These are phyloP conservation scores for Clitopilus passeckerianus DNA, from an alignment of 768 basidiomycete species.

Conservation along the genomic window DNA sequence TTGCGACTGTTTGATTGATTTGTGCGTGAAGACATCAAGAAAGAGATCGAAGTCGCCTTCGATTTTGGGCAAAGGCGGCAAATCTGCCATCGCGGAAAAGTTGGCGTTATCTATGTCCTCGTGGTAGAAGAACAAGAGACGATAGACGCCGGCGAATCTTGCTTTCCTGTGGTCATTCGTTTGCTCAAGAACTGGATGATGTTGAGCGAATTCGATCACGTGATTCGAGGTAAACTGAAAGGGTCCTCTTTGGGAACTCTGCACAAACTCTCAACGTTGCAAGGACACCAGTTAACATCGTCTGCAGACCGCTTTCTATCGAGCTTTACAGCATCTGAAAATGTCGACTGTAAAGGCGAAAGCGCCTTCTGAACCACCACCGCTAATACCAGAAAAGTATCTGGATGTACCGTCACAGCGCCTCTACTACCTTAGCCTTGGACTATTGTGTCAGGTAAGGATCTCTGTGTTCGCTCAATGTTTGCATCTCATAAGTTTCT, in stretches of 20 bases:
- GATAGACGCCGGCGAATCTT: neutral
- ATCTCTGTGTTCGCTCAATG: neutral
- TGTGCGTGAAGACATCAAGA: slow-evolving; percentile 56
- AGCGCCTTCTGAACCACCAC: slow-evolving; percentile 12
- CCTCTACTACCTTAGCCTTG: slow-evolving; percentile 72
- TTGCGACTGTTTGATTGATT: slow-evolving; percentile 24
- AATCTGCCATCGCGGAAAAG: slow-evolving; percentile 11
- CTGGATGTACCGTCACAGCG: slow-evolving; percentile 77
- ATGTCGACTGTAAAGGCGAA: slow-evolving; percentile 16
- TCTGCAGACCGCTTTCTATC: neutral
- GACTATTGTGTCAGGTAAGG: slow-evolving; percentile 70
- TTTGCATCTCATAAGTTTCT: slow-evolving; percentile 4
- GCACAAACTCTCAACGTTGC: neutral
- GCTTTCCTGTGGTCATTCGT: neutral
- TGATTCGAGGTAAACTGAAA: neutral
- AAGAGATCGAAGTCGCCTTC: slow-evolving; percentile 48
- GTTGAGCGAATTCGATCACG: slow-evolving; percentile 5
- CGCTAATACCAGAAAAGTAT: slow-evolving; percentile 71
- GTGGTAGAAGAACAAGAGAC: neutral
- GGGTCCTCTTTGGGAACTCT: neutral
- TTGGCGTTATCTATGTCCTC: too few species aligned
- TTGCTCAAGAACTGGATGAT: neutral
- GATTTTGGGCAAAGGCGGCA: slow-evolving; percentile 51
- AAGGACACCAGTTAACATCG: neutral
- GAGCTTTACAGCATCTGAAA: neutral